These are phyloP conservation scores for Epichloe festucae DNA, from an alignment of 2,329 filamentous ascomycete genomes.

Conservation along the genomic window DNA sequence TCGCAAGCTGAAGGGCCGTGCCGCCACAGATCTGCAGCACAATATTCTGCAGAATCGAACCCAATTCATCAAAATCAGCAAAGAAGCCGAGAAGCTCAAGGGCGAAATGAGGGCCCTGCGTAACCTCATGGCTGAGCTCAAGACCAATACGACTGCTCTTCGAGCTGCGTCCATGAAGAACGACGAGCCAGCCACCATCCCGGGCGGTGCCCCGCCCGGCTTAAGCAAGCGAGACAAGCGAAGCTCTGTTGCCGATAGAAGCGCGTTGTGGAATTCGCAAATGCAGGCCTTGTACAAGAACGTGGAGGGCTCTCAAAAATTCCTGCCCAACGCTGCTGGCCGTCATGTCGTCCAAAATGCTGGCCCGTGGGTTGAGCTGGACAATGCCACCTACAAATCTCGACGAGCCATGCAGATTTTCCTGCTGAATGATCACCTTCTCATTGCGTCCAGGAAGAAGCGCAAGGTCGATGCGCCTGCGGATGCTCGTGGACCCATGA, in stretches of 20 bases:
- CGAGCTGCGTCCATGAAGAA: conserved; percentile 43
- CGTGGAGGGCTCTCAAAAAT: conserved; percentile 96
- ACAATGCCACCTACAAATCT: conserved; percentile 95
- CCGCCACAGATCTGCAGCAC: conserved; percentile 75
- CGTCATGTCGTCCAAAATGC: conserved; percentile 91
- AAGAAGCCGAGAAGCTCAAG: conserved; percentile 96
- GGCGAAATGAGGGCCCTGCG: conserved; percentile 85
- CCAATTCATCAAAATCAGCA: conserved; percentile 98
- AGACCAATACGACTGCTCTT: conserved; percentile 57
- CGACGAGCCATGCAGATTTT: conserved; percentile 82
- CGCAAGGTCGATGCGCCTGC: conserved; percentile 60
- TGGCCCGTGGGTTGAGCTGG: conserved; percentile 86
- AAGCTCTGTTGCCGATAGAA: conserved; percentile 68
- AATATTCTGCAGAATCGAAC: conserved; percentile 95
- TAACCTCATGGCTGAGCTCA: conserved; percentile 86
- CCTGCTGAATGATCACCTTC: conserved; percentile 82
- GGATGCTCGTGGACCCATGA: conserved; percentile 39
- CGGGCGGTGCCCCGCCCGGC: conserved; percentile 38
- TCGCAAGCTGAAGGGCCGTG: conserved; percentile 63
- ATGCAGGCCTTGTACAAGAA: conserved; percentile 79
- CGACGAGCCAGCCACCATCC: conserved; percentile 33
- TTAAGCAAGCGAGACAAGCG: conserved; percentile 66
- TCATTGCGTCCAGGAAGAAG: conserved; percentile 87
- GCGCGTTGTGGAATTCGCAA: conserved; percentile 54
- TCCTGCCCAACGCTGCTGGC: conserved; percentile 78